Conservation (phyloP, 805 yeast genomes). For the Spathaspora girioi region DNA sequence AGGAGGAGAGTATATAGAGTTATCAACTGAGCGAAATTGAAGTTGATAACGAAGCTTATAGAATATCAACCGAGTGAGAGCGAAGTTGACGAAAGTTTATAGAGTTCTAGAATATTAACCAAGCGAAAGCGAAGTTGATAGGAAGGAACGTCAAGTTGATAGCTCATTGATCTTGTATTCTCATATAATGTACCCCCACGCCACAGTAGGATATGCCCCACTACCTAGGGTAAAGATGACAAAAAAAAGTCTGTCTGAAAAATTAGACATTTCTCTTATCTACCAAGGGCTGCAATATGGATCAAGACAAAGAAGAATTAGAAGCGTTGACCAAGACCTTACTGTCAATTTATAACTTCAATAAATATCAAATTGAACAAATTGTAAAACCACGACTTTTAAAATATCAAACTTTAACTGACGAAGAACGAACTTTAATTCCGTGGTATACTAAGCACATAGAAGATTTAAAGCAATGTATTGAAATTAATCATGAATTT, state of each 20-base stretch:
- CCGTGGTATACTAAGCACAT: slow-evolving; percentile 50
- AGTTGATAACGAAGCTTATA: background rate
- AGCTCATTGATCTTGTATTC: too few species aligned
- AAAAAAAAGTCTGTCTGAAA: background rate
- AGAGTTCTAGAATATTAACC: too few species aligned
- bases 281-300: background rate
- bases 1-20: slow-evolving; percentile 37
- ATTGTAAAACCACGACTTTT: slow-evolving; percentile 29
- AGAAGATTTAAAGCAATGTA: slow-evolving; percentile 36
- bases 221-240: background rate
- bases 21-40: background rate
- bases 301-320: slow-evolving; percentile 27
- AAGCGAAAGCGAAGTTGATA: background rate
- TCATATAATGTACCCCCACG: too few species aligned
- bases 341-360: slow-evolving; percentile 30
- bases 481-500: slow-evolving; percentile 44
- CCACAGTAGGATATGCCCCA: too few species aligned
- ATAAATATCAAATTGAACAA: slow-evolving; percentile 29
- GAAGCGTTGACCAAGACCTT: slow-evolving; percentile 35
- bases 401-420: slow-evolving; percentile 26
- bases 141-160: too few species aligned
- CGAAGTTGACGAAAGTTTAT: background rate
- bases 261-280: background rate
- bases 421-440: slow-evolving; percentile 38
- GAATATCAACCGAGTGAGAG: too few species aligned